Percentiles rank a stretch among this genome's conserved stretches.
These are phyloP conservation scores for Populus hybrid DNA, from an alignment of 441 rosid species.

Conservation along the genomic window DNA sequence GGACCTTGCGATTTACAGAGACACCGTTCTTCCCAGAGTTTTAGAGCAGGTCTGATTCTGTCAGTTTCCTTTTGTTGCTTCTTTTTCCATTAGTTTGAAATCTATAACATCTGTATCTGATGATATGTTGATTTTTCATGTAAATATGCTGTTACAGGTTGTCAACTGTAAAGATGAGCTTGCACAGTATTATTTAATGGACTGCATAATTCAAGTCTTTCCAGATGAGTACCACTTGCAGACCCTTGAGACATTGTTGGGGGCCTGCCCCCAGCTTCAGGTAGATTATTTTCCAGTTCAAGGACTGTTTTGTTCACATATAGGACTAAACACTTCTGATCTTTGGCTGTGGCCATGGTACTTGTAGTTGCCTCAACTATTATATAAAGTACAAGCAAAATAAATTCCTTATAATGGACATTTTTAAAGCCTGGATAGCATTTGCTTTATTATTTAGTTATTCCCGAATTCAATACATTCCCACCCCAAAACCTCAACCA, in stretches of 20 bases:
- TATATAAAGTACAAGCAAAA: background rate
- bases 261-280: slow-evolving; percentile 97
- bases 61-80: background rate
- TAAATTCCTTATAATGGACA: background rate
- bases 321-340: background rate
- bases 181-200: slow-evolving; percentile 94
- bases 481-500: background rate
- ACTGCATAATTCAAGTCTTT: slow-evolving; percentile 97
- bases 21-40: slow-evolving; percentile 81
- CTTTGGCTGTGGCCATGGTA: background rate
- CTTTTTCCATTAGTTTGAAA: slow-evolving; percentile 27
- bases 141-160: background rate
- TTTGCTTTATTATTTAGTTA: background rate
- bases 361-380: background rate
- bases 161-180: slow-evolving; percentile 75
- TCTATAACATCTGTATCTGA: background rate
- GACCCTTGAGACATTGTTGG: slow-evolving; percentile 84
- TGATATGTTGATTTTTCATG: background rate
- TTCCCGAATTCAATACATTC: background rate
- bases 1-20: slow-evolving; percentile 86
- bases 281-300: slow-evolving; percentile 34
- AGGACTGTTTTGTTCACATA: background rate
- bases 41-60: slow-evolving; percentile 67
- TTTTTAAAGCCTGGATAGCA: background rate
- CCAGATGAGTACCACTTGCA: slow-evolving; percentile 98